phyloP scores from a whole-genome alignment of 1,284 basidiomycete genomes.

The Papiliotrema flavescens region DNA sequence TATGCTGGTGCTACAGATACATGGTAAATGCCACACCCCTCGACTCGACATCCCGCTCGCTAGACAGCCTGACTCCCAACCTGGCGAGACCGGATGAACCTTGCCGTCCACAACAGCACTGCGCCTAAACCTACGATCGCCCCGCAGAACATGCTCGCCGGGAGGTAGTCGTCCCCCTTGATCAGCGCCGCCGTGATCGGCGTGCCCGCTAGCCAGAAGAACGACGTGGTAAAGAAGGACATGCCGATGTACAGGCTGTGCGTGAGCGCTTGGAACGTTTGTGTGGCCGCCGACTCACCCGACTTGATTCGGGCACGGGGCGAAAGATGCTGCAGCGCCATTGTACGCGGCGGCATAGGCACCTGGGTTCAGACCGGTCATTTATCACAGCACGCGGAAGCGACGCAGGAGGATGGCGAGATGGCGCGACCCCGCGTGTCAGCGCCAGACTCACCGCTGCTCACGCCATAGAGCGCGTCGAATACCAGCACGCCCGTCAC shows the following conservation, averaged over 20 bases:
- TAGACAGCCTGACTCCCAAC: constrained; percentile 9
- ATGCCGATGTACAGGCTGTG: constrained; percentile 33
- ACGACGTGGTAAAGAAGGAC: constrained; percentile 31
- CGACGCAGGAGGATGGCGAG: no score
- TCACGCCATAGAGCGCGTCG: constrained; percentile 32
- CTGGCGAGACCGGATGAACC: constrained; percentile 6
- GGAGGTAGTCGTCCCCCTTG: constrained; percentile 23
- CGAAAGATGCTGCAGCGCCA: constrained; percentile 30
- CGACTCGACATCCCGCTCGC: neutral
- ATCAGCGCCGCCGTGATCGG: constrained; percentile 32
- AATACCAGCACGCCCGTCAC: constrained; percentile 23
- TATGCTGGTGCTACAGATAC: no score
- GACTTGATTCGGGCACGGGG: constrained; percentile 27
- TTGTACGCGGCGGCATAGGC: constrained; percentile 32
- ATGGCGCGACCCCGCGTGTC: neutral
- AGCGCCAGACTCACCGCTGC: constrained; percentile 14
- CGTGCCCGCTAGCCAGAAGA: constrained; percentile 33
- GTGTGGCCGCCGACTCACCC: constrained; percentile 12
- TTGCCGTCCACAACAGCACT: neutral
- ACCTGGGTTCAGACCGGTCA: constrained; percentile 11
- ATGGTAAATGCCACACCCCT: no score
- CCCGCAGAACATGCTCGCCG: constrained; percentile 31
- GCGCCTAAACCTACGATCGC: constrained; percentile 18
- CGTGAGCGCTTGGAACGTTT: neutral
- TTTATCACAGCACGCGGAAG: no score